A percentile compares a stretch with the other conserved stretches of the same genome.
Evolutionary conservation across 352 stramenopile species (phyloP).

Genomic region (Achlya hypogyna): DNA sequence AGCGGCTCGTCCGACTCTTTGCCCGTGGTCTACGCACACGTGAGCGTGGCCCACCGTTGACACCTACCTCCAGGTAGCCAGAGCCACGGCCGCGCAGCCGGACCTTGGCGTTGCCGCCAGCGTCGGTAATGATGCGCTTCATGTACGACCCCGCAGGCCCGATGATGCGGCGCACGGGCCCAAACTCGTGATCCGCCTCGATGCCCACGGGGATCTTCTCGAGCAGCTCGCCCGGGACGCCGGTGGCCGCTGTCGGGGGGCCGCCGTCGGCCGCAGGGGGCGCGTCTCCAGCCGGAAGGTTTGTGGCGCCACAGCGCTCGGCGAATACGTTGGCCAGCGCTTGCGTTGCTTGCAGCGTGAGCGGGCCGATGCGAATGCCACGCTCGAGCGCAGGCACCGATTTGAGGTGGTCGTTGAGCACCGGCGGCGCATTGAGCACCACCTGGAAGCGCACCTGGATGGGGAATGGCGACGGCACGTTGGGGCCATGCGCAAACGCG

Average conservation of each 20-base stretch:
- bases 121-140: constrained; percentile 81
- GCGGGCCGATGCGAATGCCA: constrained; percentile 42
- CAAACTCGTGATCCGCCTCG: constrained; percentile 80
- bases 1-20: constrained; percentile 73
- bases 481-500: constrained; percentile 51
- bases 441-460: constrained; percentile 70
- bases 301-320: constrained; percentile 40
- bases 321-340: constrained; percentile 62
- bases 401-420: constrained; percentile 69
- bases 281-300: too few relatives aligned
- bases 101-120: constrained; percentile 71
- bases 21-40: neutral
- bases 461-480: constrained; percentile 51
- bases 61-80: constrained; percentile 57
- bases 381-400: constrained; percentile 47
- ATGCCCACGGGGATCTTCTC: constrained; percentile 78
- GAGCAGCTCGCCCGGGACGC: constrained; percentile 25
- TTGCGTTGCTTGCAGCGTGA: constrained; percentile 58
- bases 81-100: constrained; percentile 75
- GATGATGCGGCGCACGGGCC: constrained; percentile 76
- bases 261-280: neutral
- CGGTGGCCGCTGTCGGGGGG: neutral
- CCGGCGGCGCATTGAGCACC: constrained; percentile 55
- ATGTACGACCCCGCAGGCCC: constrained; percentile 69
- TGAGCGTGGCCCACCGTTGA: neutral